These are phyloP conservation scores for Nicotiana sylvestris DNA, from an alignment of 257 asterid species.

Conservation along the genomic window DNA sequence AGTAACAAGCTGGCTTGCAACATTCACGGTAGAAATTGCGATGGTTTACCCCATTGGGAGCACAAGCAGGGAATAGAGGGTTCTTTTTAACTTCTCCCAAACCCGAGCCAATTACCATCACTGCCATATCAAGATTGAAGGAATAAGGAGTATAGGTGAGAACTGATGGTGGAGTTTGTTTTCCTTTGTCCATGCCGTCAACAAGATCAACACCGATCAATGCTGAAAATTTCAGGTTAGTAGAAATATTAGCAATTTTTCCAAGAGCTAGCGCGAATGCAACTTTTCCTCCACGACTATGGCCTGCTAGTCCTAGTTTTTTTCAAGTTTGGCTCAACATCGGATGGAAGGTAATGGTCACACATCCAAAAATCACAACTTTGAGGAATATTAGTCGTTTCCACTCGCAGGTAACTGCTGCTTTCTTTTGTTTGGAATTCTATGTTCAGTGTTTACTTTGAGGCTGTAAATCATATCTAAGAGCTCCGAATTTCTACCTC, in stretches of 20 bases:
- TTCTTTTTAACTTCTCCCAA: slow-evolving; percentile 64
- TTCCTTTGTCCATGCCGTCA: slow-evolving; percentile 67
- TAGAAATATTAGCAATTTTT: slow-evolving; percentile 17
- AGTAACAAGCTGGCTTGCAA: slow-evolving; percentile 42
- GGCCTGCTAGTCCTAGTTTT: slow-evolving; percentile 68
- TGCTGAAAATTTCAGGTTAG: slow-evolving; percentile 51
- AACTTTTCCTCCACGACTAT: slow-evolving; percentile 88
- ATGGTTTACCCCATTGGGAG: slow-evolving; percentile 83
- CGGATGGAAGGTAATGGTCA: slow-evolving; percentile 51
- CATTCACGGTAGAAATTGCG: slow-evolving; percentile 67
- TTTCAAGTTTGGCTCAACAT: slow-evolving; percentile 44
- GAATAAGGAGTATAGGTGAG: slow-evolving; percentile 62
- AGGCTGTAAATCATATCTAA: neutral
- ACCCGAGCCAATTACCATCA: slow-evolving; percentile 65
- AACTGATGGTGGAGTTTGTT: slow-evolving; percentile 71
- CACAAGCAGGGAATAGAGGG: slow-evolving; percentile 69
- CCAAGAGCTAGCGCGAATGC: slow-evolving; percentile 62
- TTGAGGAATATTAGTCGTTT: slow-evolving; percentile 59
- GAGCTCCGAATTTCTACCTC: neutral
- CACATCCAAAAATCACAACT: slow-evolving; percentile 87
- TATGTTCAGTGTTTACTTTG: neutral
- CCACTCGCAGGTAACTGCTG: slow-evolving; percentile 65
- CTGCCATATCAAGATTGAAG: slow-evolving; percentile 42
- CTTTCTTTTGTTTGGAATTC: neutral
- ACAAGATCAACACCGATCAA: slow-evolving; percentile 80